Percentiles rank a stretch among this genome's conserved stretches.
Conservation (phyloP, 169 alveolate genomes). For the Plasmodium malariae region DNA sequence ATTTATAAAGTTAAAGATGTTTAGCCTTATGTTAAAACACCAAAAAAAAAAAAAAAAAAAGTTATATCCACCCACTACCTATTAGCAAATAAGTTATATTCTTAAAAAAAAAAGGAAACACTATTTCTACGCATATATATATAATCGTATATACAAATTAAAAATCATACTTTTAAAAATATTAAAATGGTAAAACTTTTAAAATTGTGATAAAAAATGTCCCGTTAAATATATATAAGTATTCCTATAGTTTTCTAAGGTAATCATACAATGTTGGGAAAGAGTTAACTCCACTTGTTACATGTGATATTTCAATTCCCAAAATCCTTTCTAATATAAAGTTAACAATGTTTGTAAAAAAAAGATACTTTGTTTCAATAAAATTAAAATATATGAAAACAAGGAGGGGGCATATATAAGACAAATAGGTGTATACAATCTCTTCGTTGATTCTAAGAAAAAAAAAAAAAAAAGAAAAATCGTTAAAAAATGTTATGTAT, state of each 20-base stretch:
- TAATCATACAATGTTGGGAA: conserved; percentile 67
- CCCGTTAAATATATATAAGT: background rate
- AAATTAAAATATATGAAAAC: conserved; percentile 72
- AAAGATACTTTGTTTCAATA: conserved; percentile 57
- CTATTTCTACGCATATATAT: background rate
- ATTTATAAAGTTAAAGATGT: no score
- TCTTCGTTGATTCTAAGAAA: conserved; percentile 68
- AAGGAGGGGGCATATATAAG: conserved; percentile 57
- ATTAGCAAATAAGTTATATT: no score
- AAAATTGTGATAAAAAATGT: background rate
- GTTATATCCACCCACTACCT: no score
- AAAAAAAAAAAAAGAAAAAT: conserved; percentile 3
- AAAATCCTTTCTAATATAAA: conserved; percentile 31
- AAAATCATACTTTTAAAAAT: background rate
- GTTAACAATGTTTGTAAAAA: conserved; percentile 60
- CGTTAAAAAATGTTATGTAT: no score
- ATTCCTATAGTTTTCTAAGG: conserved; percentile 39
- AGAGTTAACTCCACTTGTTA: conserved; percentile 33
- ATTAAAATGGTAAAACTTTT: background rate
- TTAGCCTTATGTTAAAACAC: no score
- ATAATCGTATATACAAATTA: background rate
- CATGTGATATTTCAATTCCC: conserved; percentile 56
- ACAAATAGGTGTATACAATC: conserved; percentile 68
- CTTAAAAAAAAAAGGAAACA: no score
- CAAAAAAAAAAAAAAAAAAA: no score